Evolutionary conservation across 23 red algal species (phyloP), one percentile per base, ranked within the genome.

Genomic region (Porphyridium purpureum): DNA sequence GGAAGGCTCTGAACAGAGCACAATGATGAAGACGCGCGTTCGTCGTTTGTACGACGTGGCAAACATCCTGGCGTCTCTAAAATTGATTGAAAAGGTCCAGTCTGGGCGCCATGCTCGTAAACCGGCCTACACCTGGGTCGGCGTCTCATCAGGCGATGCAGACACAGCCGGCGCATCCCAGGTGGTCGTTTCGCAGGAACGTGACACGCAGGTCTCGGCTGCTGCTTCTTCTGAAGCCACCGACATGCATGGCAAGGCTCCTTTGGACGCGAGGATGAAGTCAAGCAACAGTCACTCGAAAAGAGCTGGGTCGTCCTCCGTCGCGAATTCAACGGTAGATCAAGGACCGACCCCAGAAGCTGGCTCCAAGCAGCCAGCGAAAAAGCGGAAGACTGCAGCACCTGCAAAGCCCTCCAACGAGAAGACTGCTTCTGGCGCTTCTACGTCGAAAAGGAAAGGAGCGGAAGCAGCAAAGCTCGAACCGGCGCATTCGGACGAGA

Each of bases 21-120:
- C n/a, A n/a, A n/a, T n/a, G n/a, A n/a, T n/a, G n/a, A n/a, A n/a
- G n/a, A n/a, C n/a, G n/a, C n/a, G n/a, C n/a, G n/a, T 98, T 3
- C 80, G 90, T 7, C 66, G 90, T 26, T 66, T 98, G 2, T 98
- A 98, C 36, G 90, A 98, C 42, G 86, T 98, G 59, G 90, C 78
- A 21, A 98, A 98, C 72, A 80, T 98, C 26, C 60, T 98, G 11
- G 52, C 74, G 17, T 85, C 90, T 2, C 52, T 98, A 24, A 40
- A 58, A 4, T 52, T 98, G 3, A 81, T 98, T 49, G 66, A 83
- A 46, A 98, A 98, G 51, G 75, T 78, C 4, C 79, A 85, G 27
- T 69, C 66, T 5, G 20, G 55, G 29, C 70, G n/a, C n/a, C n/a
- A n/a, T n/a, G n/a, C 72, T 35, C 72, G 87, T 31, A 84, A 94